Conservation (phyloP, 805 yeast genomes). For the Phaffomyces thermotolerans region DNA sequence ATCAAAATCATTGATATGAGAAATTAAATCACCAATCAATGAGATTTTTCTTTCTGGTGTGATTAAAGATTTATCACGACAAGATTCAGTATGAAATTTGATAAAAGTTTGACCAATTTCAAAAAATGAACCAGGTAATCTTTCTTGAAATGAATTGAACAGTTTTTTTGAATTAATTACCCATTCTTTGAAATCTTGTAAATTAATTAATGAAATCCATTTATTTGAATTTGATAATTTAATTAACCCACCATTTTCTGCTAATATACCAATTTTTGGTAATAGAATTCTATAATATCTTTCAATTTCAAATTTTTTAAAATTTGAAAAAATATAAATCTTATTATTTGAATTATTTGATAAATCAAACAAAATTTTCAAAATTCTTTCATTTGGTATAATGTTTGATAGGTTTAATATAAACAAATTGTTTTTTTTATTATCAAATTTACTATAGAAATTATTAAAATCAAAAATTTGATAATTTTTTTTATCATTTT, state of each 20-base stretch:
- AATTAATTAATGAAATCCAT: slow-evolving; percentile 14
- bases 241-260: slow-evolving; percentile 85
- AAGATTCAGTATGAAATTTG: slow-evolving; percentile 59
- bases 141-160: slow-evolving; percentile 55
- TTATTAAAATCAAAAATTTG: slow-evolving; percentile 26
- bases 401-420: slow-evolving; percentile 38
- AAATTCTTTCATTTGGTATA: slow-evolving; percentile 53
- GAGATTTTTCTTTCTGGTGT: slow-evolving; percentile 53
- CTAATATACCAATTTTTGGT: slow-evolving; percentile 71
- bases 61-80: slow-evolving; percentile 29
- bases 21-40: slow-evolving; percentile 76
- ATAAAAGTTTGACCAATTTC: slow-evolving; percentile 72
- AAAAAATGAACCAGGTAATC: slow-evolving; percentile 72
- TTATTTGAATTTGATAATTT: slow-evolving; percentile 39
- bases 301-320: slow-evolving; percentile 58
- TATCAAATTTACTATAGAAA: slow-evolving; percentile 18
- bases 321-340: slow-evolving; percentile 66
- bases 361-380: slow-evolving; percentile 52
- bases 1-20: slow-evolving; percentile 68
- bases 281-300: slow-evolving; percentile 54
- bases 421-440: slow-evolving; percentile 34
- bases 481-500: slow-evolving; percentile 31
- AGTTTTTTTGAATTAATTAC: slow-evolving; percentile 48
- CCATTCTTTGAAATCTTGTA: slow-evolving; percentile 38
- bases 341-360: slow-evolving; percentile 38